Base-by-base conservation (phyloP, 495 filamentous ascomycete species). In the Hypoxylon intermedium region DNA sequence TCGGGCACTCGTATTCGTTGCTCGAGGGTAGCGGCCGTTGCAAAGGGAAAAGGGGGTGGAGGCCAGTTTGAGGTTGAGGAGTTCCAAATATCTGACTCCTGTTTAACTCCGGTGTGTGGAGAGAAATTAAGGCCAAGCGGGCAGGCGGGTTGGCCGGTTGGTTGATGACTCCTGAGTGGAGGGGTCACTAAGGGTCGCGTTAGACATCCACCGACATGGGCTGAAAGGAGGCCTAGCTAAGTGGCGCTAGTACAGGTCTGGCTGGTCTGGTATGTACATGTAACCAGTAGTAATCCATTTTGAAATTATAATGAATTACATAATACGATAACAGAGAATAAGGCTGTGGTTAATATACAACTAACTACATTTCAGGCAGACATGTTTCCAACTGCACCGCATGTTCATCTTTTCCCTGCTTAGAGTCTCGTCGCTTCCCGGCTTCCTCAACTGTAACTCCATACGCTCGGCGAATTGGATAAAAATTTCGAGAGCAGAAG, bases 1-100 rank as follows among this genome's bases (percentile, higher is more conserved):
- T 65, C 38, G 53, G 55, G 46, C 45, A 24, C 20, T 65, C 44
- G 54, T 58, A 60, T 54, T 50, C 30, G 55, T 13, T 31, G 48
- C 30, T 55, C 16, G 37, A 34, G 11, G 4, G 24, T 56, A 40
- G 44, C 24, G 34, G 36, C 41, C n/a, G 28, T 53, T 52, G 42
- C 42, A 47, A 53, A 20, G 41, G 52, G 53, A 51, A 54, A 50
- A 45, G 47, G 55, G 61, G 55, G 61, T 50, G 61, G 61, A 60
- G 61, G 54, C 46, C 31, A 60, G 54, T 55, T 59, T 46, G 55
- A 60, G 43, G 44, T 55, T 49, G 36, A 44, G 45, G 53, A 48
- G 41, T 63, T 41, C 48, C 36, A n/a, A n/a, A n/a, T n/a, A n/a
- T n/a, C n/a, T n/a, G n/a, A n/a, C n/a, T n/a, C n/a, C n/a, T n/a